These are phyloP conservation scores for Gaeumannomyces sp. DNA, from an alignment of 2,329 filamentous ascomycete species.

Conservation along the genomic window DNA sequence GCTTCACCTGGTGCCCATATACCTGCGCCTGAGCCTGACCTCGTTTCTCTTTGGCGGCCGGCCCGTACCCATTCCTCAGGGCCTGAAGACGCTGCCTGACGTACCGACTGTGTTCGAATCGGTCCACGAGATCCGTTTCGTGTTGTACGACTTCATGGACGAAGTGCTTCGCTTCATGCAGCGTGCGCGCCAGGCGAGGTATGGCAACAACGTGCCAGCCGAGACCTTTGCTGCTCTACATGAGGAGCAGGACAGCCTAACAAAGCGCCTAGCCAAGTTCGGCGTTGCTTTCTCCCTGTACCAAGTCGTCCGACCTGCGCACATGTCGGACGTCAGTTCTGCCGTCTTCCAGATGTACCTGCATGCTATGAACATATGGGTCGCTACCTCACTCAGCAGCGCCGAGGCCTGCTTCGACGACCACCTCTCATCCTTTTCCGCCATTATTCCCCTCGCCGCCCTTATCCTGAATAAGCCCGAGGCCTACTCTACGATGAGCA, in stretches of 20 bases:
- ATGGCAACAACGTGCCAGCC: slow-evolving; percentile 19
- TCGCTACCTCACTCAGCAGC: slow-evolving; percentile 24
- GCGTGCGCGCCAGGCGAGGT: slow-evolving; percentile 21
- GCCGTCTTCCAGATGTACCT: slow-evolving; percentile 30
- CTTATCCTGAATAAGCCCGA: slow-evolving; percentile 17
- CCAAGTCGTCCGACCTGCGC: slow-evolving; percentile 15
- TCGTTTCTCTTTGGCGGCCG: slow-evolving; percentile 34
- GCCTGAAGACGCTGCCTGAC: slow-evolving; percentile 23
- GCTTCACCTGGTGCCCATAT: slow-evolving; percentile 36
- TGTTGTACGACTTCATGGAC: slow-evolving; percentile 34
- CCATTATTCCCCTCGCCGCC: slow-evolving; percentile 28
- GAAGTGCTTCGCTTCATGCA: slow-evolving; percentile 31
- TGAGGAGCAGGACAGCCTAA: slow-evolving; percentile 26
- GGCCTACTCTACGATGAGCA: not conserved
- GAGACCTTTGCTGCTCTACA: slow-evolving; percentile 23
- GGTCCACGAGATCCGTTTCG: slow-evolving; percentile 23
- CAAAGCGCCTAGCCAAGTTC: slow-evolving; percentile 25
- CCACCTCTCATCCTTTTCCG: slow-evolving; percentile 25
- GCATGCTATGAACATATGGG: slow-evolving; percentile 25
- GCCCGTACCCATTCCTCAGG: slow-evolving; percentile 29
- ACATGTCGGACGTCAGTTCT: slow-evolving; percentile 13
- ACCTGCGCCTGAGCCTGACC: slow-evolving; percentile 34
- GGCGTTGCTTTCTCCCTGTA: slow-evolving; percentile 26
- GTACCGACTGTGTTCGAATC: slow-evolving; percentile 28
- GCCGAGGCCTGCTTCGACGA: slow-evolving; percentile 26